Base-by-base conservation (phyloP, 495 filamentous ascomycete genomes). In the Neohortaea acidophila region DNA sequence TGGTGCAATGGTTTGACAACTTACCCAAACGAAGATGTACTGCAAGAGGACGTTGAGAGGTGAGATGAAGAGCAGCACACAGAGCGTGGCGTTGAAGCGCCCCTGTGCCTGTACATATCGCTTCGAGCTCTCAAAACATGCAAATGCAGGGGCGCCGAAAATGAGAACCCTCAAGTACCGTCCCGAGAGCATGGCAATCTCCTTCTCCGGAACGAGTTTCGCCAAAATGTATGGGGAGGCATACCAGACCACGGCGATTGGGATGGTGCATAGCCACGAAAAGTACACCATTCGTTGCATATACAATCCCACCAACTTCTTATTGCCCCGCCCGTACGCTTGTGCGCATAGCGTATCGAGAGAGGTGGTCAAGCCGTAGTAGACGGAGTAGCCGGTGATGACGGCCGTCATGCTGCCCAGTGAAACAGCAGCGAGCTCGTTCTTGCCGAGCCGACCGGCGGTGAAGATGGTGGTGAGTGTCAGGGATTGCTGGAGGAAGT, bases 291-390 rank as follows among this genome's bases (percentile, higher is more conserved):
- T 80, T 24, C 79, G 62, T 51, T 83, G 79, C 12, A 78, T 52
- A 36, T 83, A 75, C 15, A 84, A 59, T 0, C 79, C 79, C 19
- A 84, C 79, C 14, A 84, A 63, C 21, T 67, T 62, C 43, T 71
- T 76, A 33, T 68, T 70, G 5, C 79, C 77, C 1, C 69, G 74
- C 15, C 79, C 79, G 47, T 79, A 83, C 1, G 79, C 79, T 52
- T 84, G 79, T 0, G 79, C 69, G 39, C 79, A 82, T 9, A 83
- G 62, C 1, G 79, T 84, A 52, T 84, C 79, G 18, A 84, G 55
- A 38, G 71, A 69, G 2, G 79, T 82, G 0, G 75, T 68, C 3
- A 84, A 60, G 3, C 78, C 79, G 54, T 81, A 75, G 40, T 77
- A 78, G 4, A 76, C 64, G 1, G 73, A 72, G 56, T 77, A 81